Base-by-base conservation (phyloP, 352 stramenopile genomes). In the Phytophthora aleatoria region DNA sequence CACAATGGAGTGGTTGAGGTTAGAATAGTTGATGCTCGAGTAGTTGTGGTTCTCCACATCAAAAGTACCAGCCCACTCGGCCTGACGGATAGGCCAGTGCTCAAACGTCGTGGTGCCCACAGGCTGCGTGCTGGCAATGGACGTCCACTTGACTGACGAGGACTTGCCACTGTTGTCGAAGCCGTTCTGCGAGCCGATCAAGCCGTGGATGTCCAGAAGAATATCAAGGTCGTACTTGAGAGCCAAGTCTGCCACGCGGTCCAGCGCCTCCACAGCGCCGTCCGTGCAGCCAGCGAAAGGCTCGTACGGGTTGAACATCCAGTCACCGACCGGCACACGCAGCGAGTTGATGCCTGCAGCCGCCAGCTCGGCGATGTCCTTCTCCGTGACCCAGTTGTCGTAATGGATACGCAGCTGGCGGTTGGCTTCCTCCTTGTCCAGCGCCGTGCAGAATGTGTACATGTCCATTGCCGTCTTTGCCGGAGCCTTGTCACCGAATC, bases 81-180 rank as follows among this genome's bases (percentile, higher is more conserved):
- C 96, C 28, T 80, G 72, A 54, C 96, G 90, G 64, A 98, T 97
- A 0, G 91, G 90, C 91, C 91, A 98, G 76, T 98, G 93, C 76
- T 98, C 81, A 72, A 98, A 98, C 27, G 92, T 97, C n/a, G 87
- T 92, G 15, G 92, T 83, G 41, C 83, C 83, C 33, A 92, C 81
- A 11, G 88, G 91, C 49, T 90, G 81, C 44, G 85, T 93, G 55
- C 80, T 90, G 11, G 85, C 85, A 63, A 91, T 79, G 5, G 85
- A 93, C 50, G 85, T 92, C 95, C 95, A 99, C 71, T 96, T 83
- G 65, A 98, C 91, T 2, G 90, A 79, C 36, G 89, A 73, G 27
- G 90, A 81, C 58, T 87, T 83, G 20, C 96, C 96, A 35, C 85
- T 97, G 77, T 99, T 99, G 74, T 99, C 96, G 69, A 98, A 98